Evolutionary conservation across 2,329 filamentous ascomycete species (phyloP), one percentile per base, ranked within the genome.

Genomic region (Monosporascus sp.): DNA sequence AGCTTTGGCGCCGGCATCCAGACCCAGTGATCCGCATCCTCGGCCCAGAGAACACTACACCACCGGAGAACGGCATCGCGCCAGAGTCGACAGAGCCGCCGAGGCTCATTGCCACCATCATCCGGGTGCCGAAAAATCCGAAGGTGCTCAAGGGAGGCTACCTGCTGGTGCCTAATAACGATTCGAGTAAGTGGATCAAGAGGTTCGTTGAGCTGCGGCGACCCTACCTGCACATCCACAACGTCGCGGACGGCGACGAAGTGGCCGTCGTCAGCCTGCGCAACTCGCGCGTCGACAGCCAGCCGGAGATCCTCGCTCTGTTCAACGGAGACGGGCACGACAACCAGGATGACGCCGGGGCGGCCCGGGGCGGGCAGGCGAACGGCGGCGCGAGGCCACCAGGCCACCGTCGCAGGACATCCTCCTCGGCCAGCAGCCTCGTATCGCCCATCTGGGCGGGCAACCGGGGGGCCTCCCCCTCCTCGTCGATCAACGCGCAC

Each of bases 151-250:
- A 96, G 73, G 86, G 89, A 17, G 92, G 92, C 17, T 95, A 94
- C 69, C 81, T 99, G 17, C 78, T 97, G 44, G 89, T 89, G 3
- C 91, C 91, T 0, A 91, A 91, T 65, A 86, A 85, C 52, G 87
- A 89, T 51, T 89, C 86, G 37, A 88, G 86, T 22, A 84, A 88
- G 56, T 99, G 94, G 94, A 82, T 94, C 27, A 90, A 92, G 63
- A 86, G 93, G 43, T 97, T 96, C 66, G 90, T 97, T 49, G 94
- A 99, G 72, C 81, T 99, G 27, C 84, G 94, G 35, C 82, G 88
- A 50, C 94, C 94, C 0, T 99, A 97, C 68, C 78, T 99, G 51
- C 91, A 97, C 70, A 83, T 99, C 37, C 90, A 97, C 72, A 88
- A 84, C 24, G 86, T 88, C 0, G 84, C 86, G 0, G 89, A 95